A percentile compares a stretch with the other conserved stretches of the same genome.
phyloP scores from a whole-genome alignment of 2,329 filamentous ascomycete genomes.

The Venturia aucupariae region DNA sequence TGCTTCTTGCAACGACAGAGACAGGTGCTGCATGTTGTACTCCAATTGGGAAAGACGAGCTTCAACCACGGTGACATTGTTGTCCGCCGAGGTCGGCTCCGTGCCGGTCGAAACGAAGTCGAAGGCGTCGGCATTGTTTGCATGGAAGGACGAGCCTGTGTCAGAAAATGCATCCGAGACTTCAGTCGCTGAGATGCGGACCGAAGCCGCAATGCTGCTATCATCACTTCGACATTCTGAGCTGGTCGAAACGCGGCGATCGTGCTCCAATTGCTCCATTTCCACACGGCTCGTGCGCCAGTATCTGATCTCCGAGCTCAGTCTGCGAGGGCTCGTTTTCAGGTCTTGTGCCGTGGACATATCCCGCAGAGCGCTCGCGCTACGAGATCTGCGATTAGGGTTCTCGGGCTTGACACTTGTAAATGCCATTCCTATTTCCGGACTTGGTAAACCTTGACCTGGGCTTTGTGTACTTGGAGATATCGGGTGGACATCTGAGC shows the following conservation, averaged over 20 bases:
- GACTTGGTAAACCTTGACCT: not conserved
- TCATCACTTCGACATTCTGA: not conserved
- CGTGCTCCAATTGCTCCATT: not conserved
- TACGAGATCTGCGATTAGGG: conserved; percentile 14
- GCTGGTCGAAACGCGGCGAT: not conserved
- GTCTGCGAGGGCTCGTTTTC: not conserved
- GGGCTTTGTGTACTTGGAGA: not conserved
- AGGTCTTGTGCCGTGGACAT: not conserved
- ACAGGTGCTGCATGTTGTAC: conserved; percentile 9
- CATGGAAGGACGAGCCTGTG: conserved; percentile 8
- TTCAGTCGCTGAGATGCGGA: not conserved
- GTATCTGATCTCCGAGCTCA: conserved; percentile 14
- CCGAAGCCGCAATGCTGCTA: not conserved
- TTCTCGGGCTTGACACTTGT: conserved; percentile 10
- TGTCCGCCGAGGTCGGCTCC: not conserved
- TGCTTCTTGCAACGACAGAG: not conserved
- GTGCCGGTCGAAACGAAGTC: not conserved
- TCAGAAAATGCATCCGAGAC: conserved; percentile 10
- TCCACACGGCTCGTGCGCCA: conserved; percentile 11
- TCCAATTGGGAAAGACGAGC: conserved; percentile 13
- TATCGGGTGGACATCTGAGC: not conserved
- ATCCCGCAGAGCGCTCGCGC: conserved; percentile 13
- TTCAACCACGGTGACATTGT: conserved; percentile 2
- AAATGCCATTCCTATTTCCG: conserved; percentile 12
- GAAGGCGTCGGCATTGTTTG: not conserved